Base-by-base conservation (phyloP, 768 basidiomycete species). In the Fomitopsis pulvina region DNA sequence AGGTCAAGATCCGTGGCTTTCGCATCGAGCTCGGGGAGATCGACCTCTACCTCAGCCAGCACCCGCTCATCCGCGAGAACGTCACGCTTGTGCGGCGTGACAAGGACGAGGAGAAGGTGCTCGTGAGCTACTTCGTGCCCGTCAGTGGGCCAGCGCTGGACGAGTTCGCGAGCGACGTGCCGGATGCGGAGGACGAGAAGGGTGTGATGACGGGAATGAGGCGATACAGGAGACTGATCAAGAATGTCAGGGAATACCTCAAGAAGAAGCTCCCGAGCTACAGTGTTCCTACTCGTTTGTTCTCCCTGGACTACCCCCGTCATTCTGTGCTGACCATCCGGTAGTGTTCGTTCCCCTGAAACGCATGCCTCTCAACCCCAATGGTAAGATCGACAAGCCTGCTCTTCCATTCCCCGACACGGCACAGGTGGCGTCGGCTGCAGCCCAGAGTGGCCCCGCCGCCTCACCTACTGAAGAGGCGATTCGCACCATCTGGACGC, bases 1-100 rank as follows among this genome's bases (percentile, higher is more conserved):
- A 99, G 63, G 91, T 99, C 71, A 98, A 99, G 72, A 98, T 99
- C 67, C 88, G 96, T 48, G 96, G 96, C 1, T 99, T 99, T 83
- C 78, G 96, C 22, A 98, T 99, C 61, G 96, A 99, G 65, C 78
- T 98, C 6, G 94, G 94, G 14, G 96, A 99, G 66, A 96, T 99
- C 56, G 96, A 99, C 65, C 96, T 90, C 0, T 85, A 95, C 69
- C 81, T 99, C 50, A 89, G 87, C 58, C 85, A 93, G 60, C 94
- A 98, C 63, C 87, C 91, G 7, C 78, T 92, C 18, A 82, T 99
- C 2, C 75, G 95, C n/a, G 96, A 98, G 70, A 99, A 99, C 64
- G 94, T 99, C 46, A 98, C 96, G 2, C 78, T 98, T 32, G 94
- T 99, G 39, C 73, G 95, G 57, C 75, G 95, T 64, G 95, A 99